Evolutionary conservation across 2,329 filamentous ascomycete species (phyloP).

Genomic region (Fusarium xylarioides): DNA sequence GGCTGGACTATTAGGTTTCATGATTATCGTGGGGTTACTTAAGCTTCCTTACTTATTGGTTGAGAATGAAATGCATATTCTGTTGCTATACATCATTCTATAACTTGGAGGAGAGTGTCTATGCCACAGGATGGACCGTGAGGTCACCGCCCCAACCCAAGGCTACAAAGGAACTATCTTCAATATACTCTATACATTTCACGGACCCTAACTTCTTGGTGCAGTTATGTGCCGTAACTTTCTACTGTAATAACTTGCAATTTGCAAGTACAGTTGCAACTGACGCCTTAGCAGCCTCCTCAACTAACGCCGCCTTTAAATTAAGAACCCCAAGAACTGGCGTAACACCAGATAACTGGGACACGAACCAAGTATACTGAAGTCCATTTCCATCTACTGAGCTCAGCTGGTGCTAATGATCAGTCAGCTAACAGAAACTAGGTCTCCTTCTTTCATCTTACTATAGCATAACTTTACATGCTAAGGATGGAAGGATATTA

Average conservation of each 20-base stretch:
- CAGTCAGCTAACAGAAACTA: neutral
- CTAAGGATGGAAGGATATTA: too few relatives aligned
- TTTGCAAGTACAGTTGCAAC: neutral
- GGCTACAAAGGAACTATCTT: accelerated
- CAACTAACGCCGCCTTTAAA: neutral
- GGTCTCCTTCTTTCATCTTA: accelerated
- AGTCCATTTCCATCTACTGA: too few relatives aligned
- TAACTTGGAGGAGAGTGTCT: accelerated
- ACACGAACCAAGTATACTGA: neutral
- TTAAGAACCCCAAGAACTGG: accelerated
- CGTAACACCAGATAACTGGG: neutral
- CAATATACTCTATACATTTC: neutral
- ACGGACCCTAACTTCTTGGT: accelerated
- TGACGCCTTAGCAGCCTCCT: neutral
- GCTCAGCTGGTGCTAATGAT: neutral
- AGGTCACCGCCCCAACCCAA: accelerated
- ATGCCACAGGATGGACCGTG: too few relatives aligned
- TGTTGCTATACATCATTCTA: accelerated
- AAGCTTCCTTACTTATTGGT: neutral
- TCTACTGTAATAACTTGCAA: neutral
- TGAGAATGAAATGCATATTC: accelerated
- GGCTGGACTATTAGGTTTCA: accelerated
- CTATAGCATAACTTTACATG: neutral
- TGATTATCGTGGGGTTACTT: accelerated
- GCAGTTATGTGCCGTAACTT: neutral